phyloP scores from a whole-genome alignment of 192 early-diverging fungal species.

The Chytriomyces confervae region DNA sequence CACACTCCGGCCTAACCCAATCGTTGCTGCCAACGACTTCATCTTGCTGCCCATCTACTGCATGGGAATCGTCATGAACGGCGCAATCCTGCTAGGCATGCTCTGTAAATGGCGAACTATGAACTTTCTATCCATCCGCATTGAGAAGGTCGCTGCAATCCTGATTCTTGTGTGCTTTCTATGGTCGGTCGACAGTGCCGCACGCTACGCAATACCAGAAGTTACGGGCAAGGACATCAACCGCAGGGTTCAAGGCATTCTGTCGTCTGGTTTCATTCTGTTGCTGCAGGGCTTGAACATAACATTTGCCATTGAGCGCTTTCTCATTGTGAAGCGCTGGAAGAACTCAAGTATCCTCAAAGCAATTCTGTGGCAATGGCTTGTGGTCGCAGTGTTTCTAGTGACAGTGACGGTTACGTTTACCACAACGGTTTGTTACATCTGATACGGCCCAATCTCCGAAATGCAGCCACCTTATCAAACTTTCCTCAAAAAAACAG shows the following conservation, averaged over 20 bases:
- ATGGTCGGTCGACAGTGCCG: neutral
- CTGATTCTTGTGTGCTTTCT: neutral
- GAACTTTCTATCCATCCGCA: too few species aligned
- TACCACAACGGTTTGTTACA: neutral
- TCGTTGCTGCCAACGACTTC: too few species aligned
- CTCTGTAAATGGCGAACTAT: too few species aligned
- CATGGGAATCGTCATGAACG: too few species aligned
- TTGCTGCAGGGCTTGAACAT: neutral
- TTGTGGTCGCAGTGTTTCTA: neutral
- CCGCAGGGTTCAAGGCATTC: neutral
- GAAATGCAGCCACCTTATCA: neutral
- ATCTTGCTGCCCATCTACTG: too few species aligned
- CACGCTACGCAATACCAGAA: neutral
- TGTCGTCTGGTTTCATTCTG: neutral
- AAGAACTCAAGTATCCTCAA: neutral
- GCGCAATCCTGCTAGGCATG: too few species aligned
- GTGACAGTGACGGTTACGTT: neutral
- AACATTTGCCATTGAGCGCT: neutral
- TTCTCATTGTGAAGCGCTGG: neutral
- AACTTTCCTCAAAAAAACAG: neutral
- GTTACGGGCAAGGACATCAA: neutral
- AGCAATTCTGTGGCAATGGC: neutral
- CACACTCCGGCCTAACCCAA: too few species aligned
- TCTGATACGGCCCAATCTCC: too few species aligned
- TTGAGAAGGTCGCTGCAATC: neutral